Evolutionary conservation across 1,139 yeast species (phyloP), one percentile per base, ranked within the genome.

Genomic region (Debaryomyces coudertii): DNA sequence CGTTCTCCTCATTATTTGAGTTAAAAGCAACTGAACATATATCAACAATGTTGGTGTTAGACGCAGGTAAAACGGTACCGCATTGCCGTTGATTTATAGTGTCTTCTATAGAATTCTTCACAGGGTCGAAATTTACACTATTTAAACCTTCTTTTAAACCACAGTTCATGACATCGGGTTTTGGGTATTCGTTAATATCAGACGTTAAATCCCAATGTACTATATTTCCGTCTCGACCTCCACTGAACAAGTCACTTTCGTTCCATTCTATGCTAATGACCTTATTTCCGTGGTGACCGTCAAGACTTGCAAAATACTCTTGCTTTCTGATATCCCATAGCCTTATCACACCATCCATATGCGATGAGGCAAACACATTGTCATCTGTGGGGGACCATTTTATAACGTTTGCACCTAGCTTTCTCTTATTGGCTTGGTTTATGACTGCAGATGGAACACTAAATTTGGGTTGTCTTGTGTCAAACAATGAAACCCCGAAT

Each of bases 271-370:
- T 60, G 20, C 82, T 68, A 12, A 82, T 79, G 12, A 87, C 71
- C 28, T 63, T 59, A 40, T 53, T 56, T 49, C 80, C 84, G 7
- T 70, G 63, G 58, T 85, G 90, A 1, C 89, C 89, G 5, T 67
- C 61, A 33, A 87, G 67, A 30, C 70, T 68, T 7, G 82, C 78
- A 47, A 81, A 69, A 7, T 84, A 82, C 14, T 74, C 78, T 42
- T 80, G 73, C 55, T 75, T 78, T 50, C 96, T 73, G 39, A 87
- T 79, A 65, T 88, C 96, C 95, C 95, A 88, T 37, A 88, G 68
- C 54, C 85, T 71, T 38, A 85, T 77, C 1, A 79, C 66, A 3
- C 81, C 80, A 54, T 82, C 84, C 40, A 73, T 71, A 55, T 83
- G 87, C 5, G 85, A 81, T 2, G 90, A 80, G 1, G 92, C 90